phyloP scores from a whole-genome alignment of 495 filamentous ascomycete species.

The Talaromyces nanjingensis region DNA sequence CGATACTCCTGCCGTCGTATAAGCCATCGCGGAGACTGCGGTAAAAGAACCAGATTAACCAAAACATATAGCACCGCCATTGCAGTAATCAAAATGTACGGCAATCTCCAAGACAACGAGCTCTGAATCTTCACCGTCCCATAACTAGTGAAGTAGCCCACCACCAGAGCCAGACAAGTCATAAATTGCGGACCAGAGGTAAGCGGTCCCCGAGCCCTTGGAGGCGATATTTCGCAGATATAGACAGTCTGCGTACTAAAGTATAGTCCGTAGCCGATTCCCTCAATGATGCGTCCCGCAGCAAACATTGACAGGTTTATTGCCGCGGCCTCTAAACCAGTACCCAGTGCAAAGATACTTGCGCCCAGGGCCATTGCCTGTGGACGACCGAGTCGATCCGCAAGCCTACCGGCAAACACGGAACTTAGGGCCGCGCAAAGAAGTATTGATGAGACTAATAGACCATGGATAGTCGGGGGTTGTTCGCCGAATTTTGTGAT shows the following conservation, averaged over 20 bases:
- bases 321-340: constrained; percentile 40
- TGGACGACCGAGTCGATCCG: constrained; percentile 50
- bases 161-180: constrained; percentile 40
- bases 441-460: constrained; percentile 57
- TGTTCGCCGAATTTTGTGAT: constrained; percentile 39
- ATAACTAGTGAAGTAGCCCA: constrained; percentile 57
- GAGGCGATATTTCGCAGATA: constrained; percentile 56
- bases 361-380: constrained; percentile 45
- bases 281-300: constrained; percentile 44
- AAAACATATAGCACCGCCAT: constrained; percentile 31
- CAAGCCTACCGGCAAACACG: constrained; percentile 54
- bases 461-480: constrained; percentile 47
- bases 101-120: constrained; percentile 51
- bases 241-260: constrained; percentile 52
- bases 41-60: constrained; percentile 28
- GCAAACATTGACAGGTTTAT: constrained; percentile 45
- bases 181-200: constrained; percentile 49
- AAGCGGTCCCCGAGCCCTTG: constrained; percentile 40
- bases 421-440: constrained; percentile 54
- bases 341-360: constrained; percentile 46
- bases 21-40: constrained; percentile 43
- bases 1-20: constrained; percentile 24
- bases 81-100: constrained; percentile 38
- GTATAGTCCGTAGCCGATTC: constrained; percentile 55
- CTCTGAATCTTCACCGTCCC: constrained; percentile 42